Conservation (phyloP, 2,329 filamentous ascomycete genomes). For the Aspergillus hortae region DNA sequence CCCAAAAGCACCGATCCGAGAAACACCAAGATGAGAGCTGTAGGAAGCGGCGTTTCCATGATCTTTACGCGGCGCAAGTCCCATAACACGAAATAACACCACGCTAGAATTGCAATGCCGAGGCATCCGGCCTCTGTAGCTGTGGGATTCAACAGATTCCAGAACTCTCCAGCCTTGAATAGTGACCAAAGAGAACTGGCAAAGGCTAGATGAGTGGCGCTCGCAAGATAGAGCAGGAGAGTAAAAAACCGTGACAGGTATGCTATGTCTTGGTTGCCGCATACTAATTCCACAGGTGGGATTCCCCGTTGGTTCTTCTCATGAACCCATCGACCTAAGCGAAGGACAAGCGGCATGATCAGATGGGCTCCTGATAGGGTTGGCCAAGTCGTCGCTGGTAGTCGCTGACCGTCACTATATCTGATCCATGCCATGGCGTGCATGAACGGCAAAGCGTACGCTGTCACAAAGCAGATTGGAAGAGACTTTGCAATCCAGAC, state of each 20-base stretch:
- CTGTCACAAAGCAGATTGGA: conserved; percentile 2
- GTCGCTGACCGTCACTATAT: too few species aligned
- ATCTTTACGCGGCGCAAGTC: conserved; percentile 11
- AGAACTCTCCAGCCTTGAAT: background rate
- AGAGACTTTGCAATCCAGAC: conserved; percentile 3
- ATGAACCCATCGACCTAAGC: background rate
- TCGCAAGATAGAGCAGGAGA: background rate
- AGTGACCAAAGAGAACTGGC: background rate
- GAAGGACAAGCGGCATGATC: background rate
- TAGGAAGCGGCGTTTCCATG: background rate
- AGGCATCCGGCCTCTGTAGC: background rate
- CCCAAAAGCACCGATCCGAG: background rate
- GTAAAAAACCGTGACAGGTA: conserved; percentile 4
- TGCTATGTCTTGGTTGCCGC: conserved; percentile 2
- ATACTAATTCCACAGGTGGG: background rate
- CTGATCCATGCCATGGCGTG: background rate
- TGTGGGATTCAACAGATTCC: background rate
- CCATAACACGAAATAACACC: conserved; percentile 11
- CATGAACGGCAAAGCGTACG: background rate
- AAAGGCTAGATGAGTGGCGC: background rate
- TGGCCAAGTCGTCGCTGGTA: too few species aligned
- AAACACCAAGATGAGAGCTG: background rate
- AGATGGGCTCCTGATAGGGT: background rate
- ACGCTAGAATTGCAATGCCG: background rate
- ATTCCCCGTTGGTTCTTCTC: background rate